Evolutionary conservation across 2,329 filamentous ascomycete genomes (phyloP).

Genomic region (Emmonsiellopsis sp.): DNA sequence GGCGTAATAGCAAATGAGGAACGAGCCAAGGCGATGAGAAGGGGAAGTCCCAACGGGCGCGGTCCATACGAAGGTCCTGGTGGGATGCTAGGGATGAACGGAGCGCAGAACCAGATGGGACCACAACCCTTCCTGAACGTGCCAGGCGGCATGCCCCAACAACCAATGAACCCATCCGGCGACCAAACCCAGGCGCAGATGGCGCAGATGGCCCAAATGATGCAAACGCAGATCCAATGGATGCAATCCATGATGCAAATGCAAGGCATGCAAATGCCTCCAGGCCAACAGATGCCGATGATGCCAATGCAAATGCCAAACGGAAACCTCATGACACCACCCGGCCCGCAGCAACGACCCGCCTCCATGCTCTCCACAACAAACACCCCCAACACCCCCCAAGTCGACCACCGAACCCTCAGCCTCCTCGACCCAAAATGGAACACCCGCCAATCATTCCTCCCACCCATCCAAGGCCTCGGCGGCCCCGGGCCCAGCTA

Average conservation of each 20-base stretch:
- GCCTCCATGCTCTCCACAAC: constrained; percentile 39
- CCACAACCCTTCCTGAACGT: constrained; percentile 4
- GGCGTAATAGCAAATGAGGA: constrained; percentile 84
- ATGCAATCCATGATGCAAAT: constrained; percentile 62
- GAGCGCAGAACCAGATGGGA: not conserved
- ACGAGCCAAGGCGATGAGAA: constrained; percentile 63
- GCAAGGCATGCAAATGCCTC: constrained; percentile 45
- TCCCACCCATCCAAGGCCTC: constrained; percentile 17
- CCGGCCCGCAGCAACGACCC: constrained; percentile 30
- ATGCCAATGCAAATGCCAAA: constrained; percentile 20
- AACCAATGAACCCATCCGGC: constrained; percentile 43
- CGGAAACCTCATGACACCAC: constrained; percentile 20
- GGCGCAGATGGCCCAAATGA: constrained; percentile 76
- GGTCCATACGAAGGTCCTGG: constrained; percentile 29
- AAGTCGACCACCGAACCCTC: constrained; percentile 56
- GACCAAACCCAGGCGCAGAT: constrained; percentile 73
- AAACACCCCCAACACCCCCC: constrained; percentile 18
- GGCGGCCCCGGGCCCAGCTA: constrained; percentile 44
- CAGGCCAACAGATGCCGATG: constrained; percentile 18
- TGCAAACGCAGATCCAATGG: constrained; percentile 92
- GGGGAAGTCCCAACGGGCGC: constrained; percentile 65
- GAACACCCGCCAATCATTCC: constrained; percentile 27
- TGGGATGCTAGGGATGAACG: constrained; percentile 21
- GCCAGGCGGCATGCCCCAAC: constrained; percentile 10
- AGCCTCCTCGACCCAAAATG: constrained; percentile 66